Conservation (phyloP, 2,329 filamentous ascomycete species). For the Domatiomyces catenatus region DNA sequence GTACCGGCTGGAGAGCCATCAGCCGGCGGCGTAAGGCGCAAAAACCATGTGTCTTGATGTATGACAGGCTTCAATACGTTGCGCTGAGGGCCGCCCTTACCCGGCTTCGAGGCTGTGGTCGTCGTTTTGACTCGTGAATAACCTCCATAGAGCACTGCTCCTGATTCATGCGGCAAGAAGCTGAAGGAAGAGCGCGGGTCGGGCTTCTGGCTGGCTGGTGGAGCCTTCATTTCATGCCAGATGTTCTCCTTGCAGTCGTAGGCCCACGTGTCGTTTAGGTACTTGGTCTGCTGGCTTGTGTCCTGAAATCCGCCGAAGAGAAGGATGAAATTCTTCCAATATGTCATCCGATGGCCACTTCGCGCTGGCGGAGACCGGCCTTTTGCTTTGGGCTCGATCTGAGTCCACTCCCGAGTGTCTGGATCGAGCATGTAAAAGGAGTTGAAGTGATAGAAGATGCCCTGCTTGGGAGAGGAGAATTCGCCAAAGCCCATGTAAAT, state of each 20-base stretch:
- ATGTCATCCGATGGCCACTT: constrained; percentile 90
- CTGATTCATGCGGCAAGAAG: constrained; percentile 74
- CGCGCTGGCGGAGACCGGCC: constrained; percentile 69
- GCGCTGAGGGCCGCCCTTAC: constrained; percentile 40
- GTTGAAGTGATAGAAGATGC: constrained; percentile 97
- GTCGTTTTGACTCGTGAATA: constrained; percentile 80
- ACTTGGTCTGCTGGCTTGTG: constrained; percentile 86
- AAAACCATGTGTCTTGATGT: constrained; percentile 88
- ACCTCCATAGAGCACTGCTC: constrained; percentile 80
- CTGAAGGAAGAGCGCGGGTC: constrained; percentile 86
- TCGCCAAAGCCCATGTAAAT: constrained; percentile 89
- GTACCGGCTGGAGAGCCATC: constrained; percentile 50
- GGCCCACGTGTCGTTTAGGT: constrained; percentile 84
- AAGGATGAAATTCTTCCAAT: constrained; percentile 91
- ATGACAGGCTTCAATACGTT: constrained; percentile 74
- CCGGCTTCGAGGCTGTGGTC: constrained; percentile 41
- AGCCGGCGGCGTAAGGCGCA: constrained; percentile 60
- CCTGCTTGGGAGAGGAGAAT: constrained; percentile 91
- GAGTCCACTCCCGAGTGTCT: constrained; percentile 71
- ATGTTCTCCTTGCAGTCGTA: constrained; percentile 80
- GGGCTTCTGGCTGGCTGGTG: constrained; percentile 65
- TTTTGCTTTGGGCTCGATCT: constrained; percentile 57
- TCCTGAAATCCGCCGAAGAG: constrained; percentile 96
- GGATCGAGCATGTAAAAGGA: constrained; percentile 94
- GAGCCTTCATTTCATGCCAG: constrained; percentile 64